A percentile compares a stretch with the other conserved stretches of the same genome.
phyloP scores from a whole-genome alignment of 1,139 yeast species.

The Oligophagozyma castellii region DNA sequence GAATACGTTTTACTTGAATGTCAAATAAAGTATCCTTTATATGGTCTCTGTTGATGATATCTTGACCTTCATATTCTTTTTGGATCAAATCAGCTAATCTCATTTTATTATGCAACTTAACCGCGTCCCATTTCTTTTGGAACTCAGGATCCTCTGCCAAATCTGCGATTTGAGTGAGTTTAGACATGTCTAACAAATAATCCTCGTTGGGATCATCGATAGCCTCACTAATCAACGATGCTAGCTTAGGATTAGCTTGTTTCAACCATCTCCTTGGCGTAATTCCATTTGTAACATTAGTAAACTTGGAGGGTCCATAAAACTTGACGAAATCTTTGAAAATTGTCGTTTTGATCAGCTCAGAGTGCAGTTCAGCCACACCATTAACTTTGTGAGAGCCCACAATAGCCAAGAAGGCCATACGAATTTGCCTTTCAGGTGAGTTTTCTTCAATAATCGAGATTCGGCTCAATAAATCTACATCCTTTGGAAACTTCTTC shows the following conservation, averaged over 20 bases:
- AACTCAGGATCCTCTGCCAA: conserved; percentile 57
- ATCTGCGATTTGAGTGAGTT: conserved; percentile 53
- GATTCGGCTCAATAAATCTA: conserved; percentile 53
- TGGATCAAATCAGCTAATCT: conserved; percentile 60
- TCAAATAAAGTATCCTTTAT: conserved; percentile 64
- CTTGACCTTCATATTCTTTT: conserved; percentile 45
- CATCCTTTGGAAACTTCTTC: conserved; percentile 55
- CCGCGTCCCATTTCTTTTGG: conserved; percentile 55
- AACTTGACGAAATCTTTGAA: conserved; percentile 80
- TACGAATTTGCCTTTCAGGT: conserved; percentile 66
- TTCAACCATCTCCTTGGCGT: conserved; percentile 95
- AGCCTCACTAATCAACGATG: conserved; percentile 56
- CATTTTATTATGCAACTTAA: conserved; percentile 58
- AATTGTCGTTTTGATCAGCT: conserved; percentile 75
- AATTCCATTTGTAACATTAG: conserved; percentile 88
- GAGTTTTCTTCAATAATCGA: conserved; percentile 72
- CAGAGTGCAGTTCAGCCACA: conserved; percentile 91
- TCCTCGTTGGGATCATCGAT: conserved; percentile 47
- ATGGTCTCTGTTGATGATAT: conserved; percentile 36
- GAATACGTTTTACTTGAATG: conserved; percentile 88
- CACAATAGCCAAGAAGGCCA: conserved; percentile 84
- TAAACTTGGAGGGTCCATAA: conserved; percentile 71
- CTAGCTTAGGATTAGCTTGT: conserved; percentile 79
- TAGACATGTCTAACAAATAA: conserved; percentile 55
- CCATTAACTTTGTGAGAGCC: conserved; percentile 93